Evolutionary conservation across 306 rosid genomes (phyloP).

Genomic region (Arachis stenosperma): DNA sequence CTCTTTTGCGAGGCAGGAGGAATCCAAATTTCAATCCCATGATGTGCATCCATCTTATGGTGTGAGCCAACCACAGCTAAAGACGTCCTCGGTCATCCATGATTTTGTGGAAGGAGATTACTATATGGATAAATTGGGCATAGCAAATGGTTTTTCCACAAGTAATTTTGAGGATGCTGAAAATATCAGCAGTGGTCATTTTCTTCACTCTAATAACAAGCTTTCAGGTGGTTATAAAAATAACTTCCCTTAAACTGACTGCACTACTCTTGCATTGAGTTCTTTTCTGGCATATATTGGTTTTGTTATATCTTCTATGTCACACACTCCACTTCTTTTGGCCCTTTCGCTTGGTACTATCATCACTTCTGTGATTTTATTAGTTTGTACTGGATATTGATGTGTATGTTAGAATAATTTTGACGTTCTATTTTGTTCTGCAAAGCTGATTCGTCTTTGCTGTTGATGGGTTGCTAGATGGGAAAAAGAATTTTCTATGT

Average conservation of each 20-base stretch:
- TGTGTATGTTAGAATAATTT: conserved; percentile 1
- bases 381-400: not conserved
- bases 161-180: conserved; percentile 65
- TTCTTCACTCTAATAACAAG: conserved; percentile 63
- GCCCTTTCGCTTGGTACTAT: not conserved
- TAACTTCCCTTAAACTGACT: conserved; percentile 1
- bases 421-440: conserved; percentile 12
- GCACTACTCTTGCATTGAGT: not conserved
- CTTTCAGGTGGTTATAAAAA: conserved; percentile 64
- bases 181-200: conserved; percentile 49
- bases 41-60: conserved; percentile 65
- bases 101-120: conserved; percentile 62
- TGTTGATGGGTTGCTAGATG: not conserved
- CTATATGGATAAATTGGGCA: conserved; percentile 58
- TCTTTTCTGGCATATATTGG: not conserved
- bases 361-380: conserved; percentile 13
- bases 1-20: conserved; percentile 95
- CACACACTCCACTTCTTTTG: not conserved
- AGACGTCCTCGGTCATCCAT: conserved; percentile 55
- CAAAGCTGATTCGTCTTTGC: conserved; percentile 10
- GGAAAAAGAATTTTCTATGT: not conserved
- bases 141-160: conserved; percentile 62
- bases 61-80: conserved; percentile 55
- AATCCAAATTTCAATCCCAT: conserved; percentile 56
- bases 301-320: not conserved